Evolutionary conservation across 2,329 filamentous ascomycete genomes (phyloP).

Genomic region (Colletotrichum incanum): DNA sequence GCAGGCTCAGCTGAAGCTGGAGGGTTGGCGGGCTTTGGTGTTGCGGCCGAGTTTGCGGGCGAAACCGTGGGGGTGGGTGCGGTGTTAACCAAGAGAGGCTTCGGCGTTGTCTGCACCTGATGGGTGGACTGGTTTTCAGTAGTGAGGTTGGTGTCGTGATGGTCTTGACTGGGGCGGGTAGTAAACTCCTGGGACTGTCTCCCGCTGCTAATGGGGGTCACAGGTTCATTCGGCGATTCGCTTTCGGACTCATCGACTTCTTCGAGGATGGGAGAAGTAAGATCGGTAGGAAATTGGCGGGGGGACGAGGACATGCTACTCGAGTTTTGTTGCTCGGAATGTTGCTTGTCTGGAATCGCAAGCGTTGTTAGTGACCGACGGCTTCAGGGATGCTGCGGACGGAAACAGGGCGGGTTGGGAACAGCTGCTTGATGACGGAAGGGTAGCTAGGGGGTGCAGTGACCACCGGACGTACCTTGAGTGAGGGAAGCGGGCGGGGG

Average conservation of each 20-base stretch:
- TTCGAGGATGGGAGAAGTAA: slow-evolving; percentile 69
- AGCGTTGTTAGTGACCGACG: slow-evolving; percentile 32
- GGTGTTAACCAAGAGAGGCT: slow-evolving; percentile 38
- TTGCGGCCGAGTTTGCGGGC: slow-evolving; percentile 24
- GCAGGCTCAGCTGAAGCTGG: slow-evolving; percentile 27
- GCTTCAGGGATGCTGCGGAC: slow-evolving; percentile 36
- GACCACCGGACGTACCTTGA: slow-evolving; percentile 35
- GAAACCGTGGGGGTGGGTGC: slow-evolving; percentile 29
- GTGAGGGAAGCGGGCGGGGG: slow-evolving; percentile 29
- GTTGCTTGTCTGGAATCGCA: slow-evolving; percentile 33
- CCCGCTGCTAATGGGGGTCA: slow-evolving; percentile 73
- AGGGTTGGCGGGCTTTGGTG: slow-evolving; percentile 24
- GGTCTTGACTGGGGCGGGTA: slow-evolving; percentile 58
- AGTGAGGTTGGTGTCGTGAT: slow-evolving; percentile 51
- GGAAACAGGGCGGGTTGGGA: slow-evolving; percentile 40
- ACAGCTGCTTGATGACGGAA: slow-evolving; percentile 37
- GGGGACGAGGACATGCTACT: slow-evolving; percentile 57
- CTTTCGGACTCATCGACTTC: slow-evolving; percentile 73
- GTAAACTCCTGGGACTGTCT: slow-evolving; percentile 70
- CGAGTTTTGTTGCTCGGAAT: slow-evolving; percentile 37
- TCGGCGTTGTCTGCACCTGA: slow-evolving; percentile 36
- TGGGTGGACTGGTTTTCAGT: slow-evolving; percentile 44
- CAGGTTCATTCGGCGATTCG: slow-evolving; percentile 72
- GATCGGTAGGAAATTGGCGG: slow-evolving; percentile 65
- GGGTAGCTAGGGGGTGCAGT: slow-evolving; percentile 22